Evolutionary conservation across 1,284 basidiomycete species (phyloP), one percentile per base, ranked within the genome.

Genomic region (Leccinum pseudoinsigne): DNA sequence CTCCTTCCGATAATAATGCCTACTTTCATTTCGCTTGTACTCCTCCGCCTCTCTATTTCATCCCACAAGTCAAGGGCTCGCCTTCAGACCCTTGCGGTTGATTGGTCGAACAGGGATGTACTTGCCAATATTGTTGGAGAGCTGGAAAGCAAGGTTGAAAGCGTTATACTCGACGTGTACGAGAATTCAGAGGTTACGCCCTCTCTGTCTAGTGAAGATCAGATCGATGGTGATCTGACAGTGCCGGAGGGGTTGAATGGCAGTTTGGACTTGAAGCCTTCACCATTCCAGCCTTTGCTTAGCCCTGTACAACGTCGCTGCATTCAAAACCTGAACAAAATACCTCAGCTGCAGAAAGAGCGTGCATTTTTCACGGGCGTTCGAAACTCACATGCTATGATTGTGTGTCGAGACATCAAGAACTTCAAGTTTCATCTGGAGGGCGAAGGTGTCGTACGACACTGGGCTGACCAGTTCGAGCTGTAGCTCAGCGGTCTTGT

Each of bases 391-490:
- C 90, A 93, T 76, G 88, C 81, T 10, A 79, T 84, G 62, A 88
- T 93, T 66, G 79, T 93, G 7, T 85, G 82, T 70, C 78, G 90
- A 57, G 89, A 93, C 68, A 73, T 85, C 60, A 79, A 85, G 70
- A 74, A 79, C 50, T 90, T 88, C 68, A 77, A 82, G 67, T 68
- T 76, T 16, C 87, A 91, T 68, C 76, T 79, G 57, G 71, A 77
- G 23, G 91, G 90, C 11, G 82, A 86, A 70, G 83, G 84, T 45
- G 83, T 92, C 4, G 60, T 93, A 45, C 79, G 81, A 64, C 88
- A 92, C 72, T 90, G 88, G 88, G 89, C 88, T 23, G 82, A 85
- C 64, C 80, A 83, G n/a, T 88, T 92, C 59, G 73, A 80, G 34
- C 61, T 84, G 23, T 74, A 75, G 60, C 7, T 21, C 47, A 50